A percentile compares a stretch with the other conserved stretches of the same genome.
phyloP scores from a whole-genome alignment of 2,329 filamentous ascomycete genomes.

The Capronia coronata region DNA sequence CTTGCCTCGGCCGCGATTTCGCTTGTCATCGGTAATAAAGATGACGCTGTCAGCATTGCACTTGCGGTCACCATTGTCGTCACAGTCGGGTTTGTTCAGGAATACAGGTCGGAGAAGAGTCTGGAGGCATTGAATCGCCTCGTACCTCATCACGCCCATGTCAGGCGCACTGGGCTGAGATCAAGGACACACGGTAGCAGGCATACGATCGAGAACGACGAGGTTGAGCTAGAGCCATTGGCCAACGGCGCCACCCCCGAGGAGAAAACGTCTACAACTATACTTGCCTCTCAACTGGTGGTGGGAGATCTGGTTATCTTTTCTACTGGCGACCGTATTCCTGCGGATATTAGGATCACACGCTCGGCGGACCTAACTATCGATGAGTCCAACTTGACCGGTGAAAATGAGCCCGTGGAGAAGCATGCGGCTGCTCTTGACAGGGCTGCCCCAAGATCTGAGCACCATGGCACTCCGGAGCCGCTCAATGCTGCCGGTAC shows the following conservation, averaged over 20 bases:
- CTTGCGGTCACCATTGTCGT: slow-evolving; percentile 96
- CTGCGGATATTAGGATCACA: slow-evolving; percentile 90
- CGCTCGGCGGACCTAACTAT: slow-evolving; percentile 84
- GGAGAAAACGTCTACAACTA: slow-evolving; percentile 65
- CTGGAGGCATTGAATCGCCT: slow-evolving; percentile 89
- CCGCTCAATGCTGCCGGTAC: slow-evolving; percentile 54
- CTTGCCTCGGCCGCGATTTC: slow-evolving; percentile 83
- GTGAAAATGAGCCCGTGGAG: slow-evolving; percentile 87
- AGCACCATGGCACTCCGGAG: slow-evolving; percentile 48
- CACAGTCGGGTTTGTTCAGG: slow-evolving; percentile 90
- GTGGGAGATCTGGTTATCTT: slow-evolving; percentile 90
- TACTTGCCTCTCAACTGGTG: slow-evolving; percentile 80
- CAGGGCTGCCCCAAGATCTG: slow-evolving; percentile 29
- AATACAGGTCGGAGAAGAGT: slow-evolving; percentile 96
- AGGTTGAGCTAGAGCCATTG: slow-evolving; percentile 46
- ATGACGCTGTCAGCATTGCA: slow-evolving; percentile 92
- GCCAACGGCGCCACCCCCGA: slow-evolving; percentile 56
- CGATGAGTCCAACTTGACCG: slow-evolving; percentile 93
- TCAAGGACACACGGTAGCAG: slow-evolving; percentile 2
- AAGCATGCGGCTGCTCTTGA: slow-evolving; percentile 62
- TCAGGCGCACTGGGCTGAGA: slow-evolving; percentile 56
- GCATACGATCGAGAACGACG: slow-evolving; percentile 32
- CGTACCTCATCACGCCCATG: slow-evolving; percentile 89
- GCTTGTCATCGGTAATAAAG: slow-evolving; percentile 82
- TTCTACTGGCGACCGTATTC: slow-evolving; percentile 91